Evolutionary conservation across 75 land plant genomes (phyloP), one percentile per base, ranked within the genome.

Genomic region (Pinus tabuliformis): DNA sequence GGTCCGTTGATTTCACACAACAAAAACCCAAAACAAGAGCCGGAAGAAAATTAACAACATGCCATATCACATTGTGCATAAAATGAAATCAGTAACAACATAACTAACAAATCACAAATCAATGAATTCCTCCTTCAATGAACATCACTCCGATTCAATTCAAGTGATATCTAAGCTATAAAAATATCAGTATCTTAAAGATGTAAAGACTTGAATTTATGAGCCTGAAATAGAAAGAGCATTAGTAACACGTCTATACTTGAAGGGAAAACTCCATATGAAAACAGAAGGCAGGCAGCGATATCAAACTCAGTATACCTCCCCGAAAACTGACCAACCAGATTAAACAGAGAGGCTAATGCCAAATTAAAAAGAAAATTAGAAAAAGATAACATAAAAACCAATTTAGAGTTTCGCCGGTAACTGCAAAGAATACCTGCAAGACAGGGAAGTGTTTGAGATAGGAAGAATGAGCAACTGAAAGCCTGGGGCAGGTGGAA

Each of bases 381-480:
- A 33, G 39, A 36, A 64, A 33, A 64, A 64, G 68, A 37, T 64
- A 36, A 26, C 0, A 26, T 0, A 26, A 64, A 33, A 64, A 64
- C 39, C 36, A 49, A 37, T 64, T 64, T 37, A 6, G 18, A 64
- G 36, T 5, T 36, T 33, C 18, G 68, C n/a, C 33, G 5, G 39
- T 64, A 33, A 64, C n/a, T 64, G 42, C 33, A 33, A 33, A 64
- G 18, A 49, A 18, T 64, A 33, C 68, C 68, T 64, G 68, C 68
- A 64, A 64, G 68, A 64, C 68, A 64, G 36, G 6, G 61, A 33
- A 64, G 8, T 64, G 68, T 64, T 49, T 9, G 12, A 64, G 36
- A 16, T 15, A 64, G 42, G 66, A 63, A 63, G 42, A 36, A 24
- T 36, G 17, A 64, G 33, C 18, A 36, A 64, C 17, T 33, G n/a